Percentiles rank a stretch among this genome's conserved stretches.
phyloP scores from a whole-genome alignment of 2,329 filamentous ascomycete species.

The Rutstroemia sydowiana region DNA sequence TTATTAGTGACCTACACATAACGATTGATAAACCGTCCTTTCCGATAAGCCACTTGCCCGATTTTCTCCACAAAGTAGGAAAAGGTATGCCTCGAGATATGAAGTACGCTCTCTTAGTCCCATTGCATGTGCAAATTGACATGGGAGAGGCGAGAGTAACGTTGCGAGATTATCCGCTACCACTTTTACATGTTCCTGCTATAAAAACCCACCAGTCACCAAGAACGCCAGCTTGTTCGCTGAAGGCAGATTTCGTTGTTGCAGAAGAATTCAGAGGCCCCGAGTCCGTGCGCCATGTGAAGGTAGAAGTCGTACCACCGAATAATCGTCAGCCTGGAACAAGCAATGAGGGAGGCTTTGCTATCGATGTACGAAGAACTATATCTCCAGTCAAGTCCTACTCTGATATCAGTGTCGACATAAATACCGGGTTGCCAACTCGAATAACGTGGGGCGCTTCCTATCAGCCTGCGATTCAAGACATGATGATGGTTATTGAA shows the following conservation, averaged over 20 bases:
- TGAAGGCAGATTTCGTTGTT: constrained; percentile 88
- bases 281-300: constrained; percentile 72
- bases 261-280: constrained; percentile 84
- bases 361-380: constrained; percentile 80
- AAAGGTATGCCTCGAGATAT: constrained; percentile 94
- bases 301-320: constrained; percentile 77
- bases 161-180: constrained; percentile 87
- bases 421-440: constrained; percentile 88
- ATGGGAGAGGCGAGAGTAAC: constrained; percentile 87
- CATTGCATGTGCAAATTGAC: constrained; percentile 80
- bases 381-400: constrained; percentile 95
- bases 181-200: constrained; percentile 81
- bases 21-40: constrained; percentile 90
- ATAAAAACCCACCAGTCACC: constrained; percentile 74
- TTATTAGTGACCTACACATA: constrained; percentile 79
- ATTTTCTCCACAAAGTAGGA: constrained; percentile 82
- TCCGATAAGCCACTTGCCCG: constrained; percentile 69
- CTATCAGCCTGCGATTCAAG: constrained; percentile 95
- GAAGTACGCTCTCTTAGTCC: constrained; percentile 81
- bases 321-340: constrained; percentile 45
- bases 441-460: constrained; percentile 95
- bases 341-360: constrained; percentile 58
- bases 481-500: constrained; percentile 99
- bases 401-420: constrained; percentile 83
- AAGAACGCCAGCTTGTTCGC: constrained; percentile 70